A percentile compares a stretch with the other conserved stretches of the same genome.
These are phyloP conservation scores for Phytophthora colocasiae DNA, from an alignment of 352 stramenopile genomes.

Conservation along the genomic window DNA sequence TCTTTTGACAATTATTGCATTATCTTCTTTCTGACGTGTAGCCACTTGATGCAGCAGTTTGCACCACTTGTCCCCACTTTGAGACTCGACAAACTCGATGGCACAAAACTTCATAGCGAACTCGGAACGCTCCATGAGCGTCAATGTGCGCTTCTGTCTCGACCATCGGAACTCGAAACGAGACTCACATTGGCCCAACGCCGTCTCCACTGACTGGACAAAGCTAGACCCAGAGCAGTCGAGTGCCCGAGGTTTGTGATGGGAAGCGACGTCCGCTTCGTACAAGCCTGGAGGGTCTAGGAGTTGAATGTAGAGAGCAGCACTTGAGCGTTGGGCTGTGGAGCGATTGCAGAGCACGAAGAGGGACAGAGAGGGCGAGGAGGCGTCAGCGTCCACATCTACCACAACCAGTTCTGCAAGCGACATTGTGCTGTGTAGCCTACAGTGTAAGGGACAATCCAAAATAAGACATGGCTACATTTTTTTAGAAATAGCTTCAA, in stretches of 20 bases:
- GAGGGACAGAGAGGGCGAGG: slow-evolving; percentile 6
- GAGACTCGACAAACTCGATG: slow-evolving; percentile 36
- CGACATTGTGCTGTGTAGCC: slow-evolving; percentile 14
- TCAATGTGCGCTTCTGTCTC: slow-evolving; percentile 39
- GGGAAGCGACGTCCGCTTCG: slow-evolving; percentile 33
- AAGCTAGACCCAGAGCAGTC: slow-evolving; percentile 49
- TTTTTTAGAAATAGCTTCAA: slow-evolving; percentile 14
- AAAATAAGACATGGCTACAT: slow-evolving; percentile 30
- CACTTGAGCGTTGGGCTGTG: not conserved
- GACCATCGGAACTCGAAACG: slow-evolving; percentile 60
- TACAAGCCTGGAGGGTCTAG: slow-evolving; percentile 42
- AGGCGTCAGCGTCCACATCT: not conserved
- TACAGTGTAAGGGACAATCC: not conserved
- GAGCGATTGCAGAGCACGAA: slow-evolving; percentile 19
- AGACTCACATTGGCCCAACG: slow-evolving; percentile 4
- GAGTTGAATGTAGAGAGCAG: slow-evolving; percentile 38
- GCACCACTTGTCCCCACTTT: slow-evolving; percentile 20
- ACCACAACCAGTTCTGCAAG: slow-evolving; percentile 11
- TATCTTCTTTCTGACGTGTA: slow-evolving; percentile 3
- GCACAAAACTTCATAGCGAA: slow-evolving; percentile 67
- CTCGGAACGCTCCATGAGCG: slow-evolving; percentile 54
- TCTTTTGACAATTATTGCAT: slow-evolving; percentile 21
- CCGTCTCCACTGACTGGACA: slow-evolving; percentile 37
- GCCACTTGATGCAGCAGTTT: slow-evolving; percentile 47
- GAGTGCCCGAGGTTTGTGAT: slow-evolving; percentile 52